phyloP scores from a whole-genome alignment of 768 basidiomycete genomes.

The Suillus alpinus region DNA sequence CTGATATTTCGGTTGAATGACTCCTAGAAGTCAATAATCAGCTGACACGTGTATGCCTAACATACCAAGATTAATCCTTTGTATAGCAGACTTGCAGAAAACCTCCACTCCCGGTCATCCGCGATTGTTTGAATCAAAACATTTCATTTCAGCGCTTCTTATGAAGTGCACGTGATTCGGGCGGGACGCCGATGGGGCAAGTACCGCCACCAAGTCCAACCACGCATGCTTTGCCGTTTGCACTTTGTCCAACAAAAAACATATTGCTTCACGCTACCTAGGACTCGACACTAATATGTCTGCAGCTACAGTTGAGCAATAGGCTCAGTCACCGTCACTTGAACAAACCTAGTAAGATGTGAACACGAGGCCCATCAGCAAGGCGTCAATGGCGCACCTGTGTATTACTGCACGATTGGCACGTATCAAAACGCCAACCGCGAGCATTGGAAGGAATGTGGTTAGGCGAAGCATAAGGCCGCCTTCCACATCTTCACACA shows the following conservation, averaged over 20 bases:
- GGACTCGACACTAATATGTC: slow-evolving; percentile 1
- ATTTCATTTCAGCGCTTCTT: slow-evolving; percentile 3
- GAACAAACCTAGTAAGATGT: background rate
- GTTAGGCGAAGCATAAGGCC: background rate
- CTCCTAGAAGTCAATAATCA: background rate
- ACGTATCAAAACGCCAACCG: background rate
- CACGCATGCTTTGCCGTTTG: background rate
- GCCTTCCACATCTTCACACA: background rate
- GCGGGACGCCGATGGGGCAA: background rate
- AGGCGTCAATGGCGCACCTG: background rate
- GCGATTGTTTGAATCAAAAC: background rate
- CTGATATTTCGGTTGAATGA: background rate
- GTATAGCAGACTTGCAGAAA: background rate
- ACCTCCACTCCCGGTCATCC: background rate
- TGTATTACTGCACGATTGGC: background rate
- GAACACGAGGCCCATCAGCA: background rate
- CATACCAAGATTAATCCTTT: background rate
- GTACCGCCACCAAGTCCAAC: background rate
- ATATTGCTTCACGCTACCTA: slow-evolving; percentile 1
- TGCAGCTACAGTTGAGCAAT: background rate
- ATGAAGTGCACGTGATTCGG: background rate
- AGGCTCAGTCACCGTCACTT: background rate
- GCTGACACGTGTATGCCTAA: background rate
- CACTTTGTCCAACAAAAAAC: background rate
- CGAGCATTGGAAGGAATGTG: background rate